These are phyloP conservation scores for Santalum album DNA, from an alignment of 164 flowering plant genomes.

Conservation along the genomic window DNA sequence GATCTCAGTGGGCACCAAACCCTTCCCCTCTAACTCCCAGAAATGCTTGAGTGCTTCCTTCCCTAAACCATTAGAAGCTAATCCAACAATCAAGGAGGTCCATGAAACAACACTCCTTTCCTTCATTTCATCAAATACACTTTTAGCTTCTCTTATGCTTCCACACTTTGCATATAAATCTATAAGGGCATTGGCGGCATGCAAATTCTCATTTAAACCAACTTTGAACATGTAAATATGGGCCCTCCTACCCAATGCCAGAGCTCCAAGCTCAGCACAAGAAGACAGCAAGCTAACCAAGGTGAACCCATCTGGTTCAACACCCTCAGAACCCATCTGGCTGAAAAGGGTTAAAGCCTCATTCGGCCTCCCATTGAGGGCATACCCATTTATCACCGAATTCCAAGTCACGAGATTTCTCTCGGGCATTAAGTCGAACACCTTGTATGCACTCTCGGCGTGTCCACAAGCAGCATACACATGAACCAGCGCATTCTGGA, in stretches of 20 bases:
- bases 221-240: conserved; percentile 1
- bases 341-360: conserved; percentile 1
- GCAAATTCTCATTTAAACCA: neutral
- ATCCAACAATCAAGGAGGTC: conserved; percentile 4
- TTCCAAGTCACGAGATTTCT: conserved; percentile 34
- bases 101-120: conserved; percentile 5
- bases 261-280: conserved; percentile 3
- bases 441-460: conserved; percentile 20
- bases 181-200: neutral
- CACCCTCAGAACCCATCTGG: neutral
- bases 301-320: conserved; percentile 3
- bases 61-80: conserved; percentile 1
- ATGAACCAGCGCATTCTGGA: conserved; percentile 31
- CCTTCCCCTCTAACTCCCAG: neutral
- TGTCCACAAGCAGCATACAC: conserved; percentile 28
- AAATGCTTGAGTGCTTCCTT: conserved; percentile 3
- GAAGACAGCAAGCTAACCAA: neutral
- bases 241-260: conserved; percentile 1
- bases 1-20: neutral
- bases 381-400: conserved; percentile 36
- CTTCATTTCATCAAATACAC: neutral
- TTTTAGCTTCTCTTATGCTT: neutral
- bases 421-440: conserved; percentile 24
- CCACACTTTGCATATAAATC: conserved; percentile 5
- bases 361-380: conserved; percentile 10